Percentiles rank a stretch among this genome's conserved stretches.
phyloP scores from a whole-genome alignment of 176 grass and related monocot genomes.

The Phoenix roebelenii region DNA sequence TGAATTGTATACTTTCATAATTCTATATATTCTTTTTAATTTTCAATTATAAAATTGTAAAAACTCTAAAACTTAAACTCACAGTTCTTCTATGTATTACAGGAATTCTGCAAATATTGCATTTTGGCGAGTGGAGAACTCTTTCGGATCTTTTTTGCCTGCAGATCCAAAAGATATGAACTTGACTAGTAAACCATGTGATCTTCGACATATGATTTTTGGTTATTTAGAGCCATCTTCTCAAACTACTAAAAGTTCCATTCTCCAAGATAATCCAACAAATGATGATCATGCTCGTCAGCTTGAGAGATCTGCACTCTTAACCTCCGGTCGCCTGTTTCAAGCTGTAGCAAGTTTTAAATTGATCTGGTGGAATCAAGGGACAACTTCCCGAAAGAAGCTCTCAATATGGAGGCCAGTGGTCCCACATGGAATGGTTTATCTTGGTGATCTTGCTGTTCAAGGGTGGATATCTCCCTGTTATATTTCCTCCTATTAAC shows the following conservation, averaged over 20 bases:
- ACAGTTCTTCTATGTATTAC: conserved; percentile 4
- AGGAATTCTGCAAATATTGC: conserved; percentile 48
- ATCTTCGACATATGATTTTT: conserved; percentile 81
- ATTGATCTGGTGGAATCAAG: conserved; percentile 83
- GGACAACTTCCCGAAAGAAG: conserved; percentile 48
- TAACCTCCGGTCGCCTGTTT: conserved; percentile 56
- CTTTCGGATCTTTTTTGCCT: conserved; percentile 84
- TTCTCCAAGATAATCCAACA: conserved; percentile 20
- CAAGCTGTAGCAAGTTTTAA: conserved; percentile 79
- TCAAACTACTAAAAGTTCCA: conserved; percentile 29
- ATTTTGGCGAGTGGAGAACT: conserved; percentile 83
- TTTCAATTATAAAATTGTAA: too few species aligned
- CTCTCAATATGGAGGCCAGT: conserved; percentile 94
- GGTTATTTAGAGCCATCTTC: conserved; percentile 29
- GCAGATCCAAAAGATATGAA: conserved; percentile 42
- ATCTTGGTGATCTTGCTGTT: conserved; percentile 78
- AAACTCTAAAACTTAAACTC: too few species aligned
- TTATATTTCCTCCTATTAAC: conserved; percentile 7
- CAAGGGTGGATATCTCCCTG: conserved; percentile 53
- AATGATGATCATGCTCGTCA: conserved; percentile 27
- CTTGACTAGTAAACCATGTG: conserved; percentile 59
- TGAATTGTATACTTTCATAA: conserved; percentile 18
- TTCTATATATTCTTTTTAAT: conserved; percentile 2
- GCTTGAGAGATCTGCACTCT: conserved; percentile 45
- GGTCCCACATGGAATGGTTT: conserved; percentile 67